Percentiles rank a stretch among this genome's conserved stretches.
phyloP scores from a whole-genome alignment of 331 rosid genomes.

The Spiraea crenata region DNA sequence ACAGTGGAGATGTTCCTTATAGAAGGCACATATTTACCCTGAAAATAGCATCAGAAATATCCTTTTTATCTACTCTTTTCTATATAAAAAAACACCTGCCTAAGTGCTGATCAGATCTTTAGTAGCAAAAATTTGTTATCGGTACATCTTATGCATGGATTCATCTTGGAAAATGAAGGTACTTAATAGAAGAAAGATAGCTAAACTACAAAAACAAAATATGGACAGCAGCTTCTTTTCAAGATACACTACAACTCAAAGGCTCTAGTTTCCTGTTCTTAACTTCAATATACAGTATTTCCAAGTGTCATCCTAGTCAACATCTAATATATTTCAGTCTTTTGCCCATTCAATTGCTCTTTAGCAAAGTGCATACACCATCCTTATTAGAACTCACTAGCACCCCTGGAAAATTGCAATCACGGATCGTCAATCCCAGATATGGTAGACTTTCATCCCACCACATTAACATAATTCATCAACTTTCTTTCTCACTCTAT shows the following conservation, averaged over 20 bases:
- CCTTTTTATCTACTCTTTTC: background rate
- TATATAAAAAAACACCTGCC: background rate
- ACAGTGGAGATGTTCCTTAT: slow-evolving; percentile 49
- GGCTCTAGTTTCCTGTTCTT: background rate
- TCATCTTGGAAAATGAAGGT: background rate
- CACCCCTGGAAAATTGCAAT: background rate
- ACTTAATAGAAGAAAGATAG: background rate
- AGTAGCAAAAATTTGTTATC: background rate
- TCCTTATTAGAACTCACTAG: too few species aligned
- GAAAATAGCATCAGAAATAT: slow-evolving; percentile 15
- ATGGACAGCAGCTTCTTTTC: background rate
- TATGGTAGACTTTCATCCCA: background rate
- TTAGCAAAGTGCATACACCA: background rate
- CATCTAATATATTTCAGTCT: background rate
- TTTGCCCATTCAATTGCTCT: background rate
- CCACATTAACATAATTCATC: background rate
- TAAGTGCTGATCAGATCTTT: background rate
- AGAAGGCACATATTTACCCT: slow-evolving; percentile 45
- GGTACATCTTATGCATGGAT: background rate
- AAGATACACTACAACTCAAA: background rate
- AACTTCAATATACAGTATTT: background rate
- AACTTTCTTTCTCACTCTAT: background rate
- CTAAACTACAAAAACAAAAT: background rate
- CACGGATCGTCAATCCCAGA: background rate
- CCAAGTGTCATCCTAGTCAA: background rate